These are phyloP conservation scores for Trametes villosa DNA, from an alignment of 768 basidiomycete species.

Conservation along the genomic window DNA sequence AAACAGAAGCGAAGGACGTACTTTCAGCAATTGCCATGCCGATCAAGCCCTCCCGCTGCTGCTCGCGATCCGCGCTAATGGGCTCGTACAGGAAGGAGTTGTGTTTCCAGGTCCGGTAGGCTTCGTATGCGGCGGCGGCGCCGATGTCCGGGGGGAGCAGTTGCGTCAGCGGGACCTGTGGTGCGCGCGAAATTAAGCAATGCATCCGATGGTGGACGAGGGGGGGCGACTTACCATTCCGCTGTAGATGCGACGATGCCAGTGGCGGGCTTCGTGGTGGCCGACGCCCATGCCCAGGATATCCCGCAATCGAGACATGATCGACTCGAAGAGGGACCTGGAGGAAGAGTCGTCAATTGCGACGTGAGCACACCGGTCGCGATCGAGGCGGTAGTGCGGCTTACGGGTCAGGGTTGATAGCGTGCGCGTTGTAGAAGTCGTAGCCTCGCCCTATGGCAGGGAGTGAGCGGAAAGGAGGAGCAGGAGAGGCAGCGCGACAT, in stretches of 20 bases:
- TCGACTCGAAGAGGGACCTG: slow-evolving; percentile 43
- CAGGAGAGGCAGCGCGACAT: slow-evolving; percentile 41
- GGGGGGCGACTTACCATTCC: slow-evolving; percentile 48
- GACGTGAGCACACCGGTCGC: slow-evolving; percentile 20
- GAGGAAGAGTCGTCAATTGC: background rate
- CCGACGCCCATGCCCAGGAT: slow-evolving; percentile 49
- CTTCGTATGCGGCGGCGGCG: slow-evolving; percentile 79
- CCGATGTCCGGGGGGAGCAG: slow-evolving; percentile 68
- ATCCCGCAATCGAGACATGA: slow-evolving; percentile 36
- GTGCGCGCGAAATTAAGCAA: background rate
- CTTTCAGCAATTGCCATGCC: slow-evolving; percentile 77
- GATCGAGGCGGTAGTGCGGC: slow-evolving; percentile 26
- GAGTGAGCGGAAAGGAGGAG: slow-evolving; percentile 1
- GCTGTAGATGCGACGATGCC: slow-evolving; percentile 70
- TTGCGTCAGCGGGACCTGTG: slow-evolving; percentile 53
- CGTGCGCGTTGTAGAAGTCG: slow-evolving; percentile 70
- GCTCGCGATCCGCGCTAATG: slow-evolving; percentile 57
- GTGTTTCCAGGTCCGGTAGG: slow-evolving; percentile 68
- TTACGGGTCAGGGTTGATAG: slow-evolving; percentile 59
- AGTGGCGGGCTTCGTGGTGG: slow-evolving; percentile 62
- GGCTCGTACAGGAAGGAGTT: slow-evolving; percentile 57
- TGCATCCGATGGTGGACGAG: background rate
- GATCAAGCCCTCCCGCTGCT: slow-evolving; percentile 67
- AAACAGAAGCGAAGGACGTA: slow-evolving; percentile 29
- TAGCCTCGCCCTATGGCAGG: slow-evolving; percentile 56